Evolutionary conservation across 106 monocot species (phyloP), one percentile per base, ranked within the genome.

Genomic region (Dendrobium huoshanense): DNA sequence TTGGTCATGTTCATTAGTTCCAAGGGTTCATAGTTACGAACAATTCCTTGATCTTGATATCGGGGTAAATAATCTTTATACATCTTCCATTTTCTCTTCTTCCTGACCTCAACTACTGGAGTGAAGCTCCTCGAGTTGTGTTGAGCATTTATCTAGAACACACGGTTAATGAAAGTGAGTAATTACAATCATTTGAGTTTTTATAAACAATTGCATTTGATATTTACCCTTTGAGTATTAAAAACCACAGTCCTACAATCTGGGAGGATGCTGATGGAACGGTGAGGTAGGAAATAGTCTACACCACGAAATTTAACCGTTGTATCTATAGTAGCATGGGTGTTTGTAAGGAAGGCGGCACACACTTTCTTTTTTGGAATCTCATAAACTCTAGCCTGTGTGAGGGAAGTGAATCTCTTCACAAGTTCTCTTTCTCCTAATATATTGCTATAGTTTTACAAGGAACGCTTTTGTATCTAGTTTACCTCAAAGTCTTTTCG

Each of bases 221-320:
- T 19, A 16, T 11, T 24, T 85, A 91, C 95, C 91, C 85, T 90
- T 49, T 90, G 90, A 19, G 91, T 94, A 81, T 94, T 93, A 88
- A 73, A 96, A 64, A 88, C 86, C 7, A 89, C 93, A 67, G 90
- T 96, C 86, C 85, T 96, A 81, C 96, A 96, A 72, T 96, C 96
- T 13, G 93, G 88, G 41, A 96, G 90, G 77, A 96, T 89, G 83
- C 94, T 96, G 77, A 94, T 92, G 9, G 96, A 93, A 19, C 48
- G 90, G 45, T 83, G 91, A 7, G 93, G 91, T 24, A 96, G 80
- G 67, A 85, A 90, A 80, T 92, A 96, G 1, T 86, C 78, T 42
- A 75, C 74, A 8, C 90, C 92, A 51, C 88, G 82, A 86, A 96
- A 96, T 2, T 59, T 85, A 20, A 86, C 90, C 4, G 87, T 86